These are phyloP conservation scores for Polytolypa hystricis DNA, from an alignment of 2,329 filamentous ascomycete genomes.

Conservation along the genomic window DNA sequence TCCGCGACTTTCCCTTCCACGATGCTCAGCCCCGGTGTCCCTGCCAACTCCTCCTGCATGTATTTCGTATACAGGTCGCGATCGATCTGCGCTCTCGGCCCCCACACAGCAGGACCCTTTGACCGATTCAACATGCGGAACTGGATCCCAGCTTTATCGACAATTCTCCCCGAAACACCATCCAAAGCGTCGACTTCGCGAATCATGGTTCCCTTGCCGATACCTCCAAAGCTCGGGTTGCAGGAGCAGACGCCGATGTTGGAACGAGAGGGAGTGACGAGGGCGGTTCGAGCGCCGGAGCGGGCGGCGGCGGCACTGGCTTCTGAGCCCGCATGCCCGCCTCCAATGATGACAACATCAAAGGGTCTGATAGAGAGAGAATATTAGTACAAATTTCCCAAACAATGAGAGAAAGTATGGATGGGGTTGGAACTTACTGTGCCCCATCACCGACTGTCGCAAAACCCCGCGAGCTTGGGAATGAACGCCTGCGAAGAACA, in stretches of 20 bases:
- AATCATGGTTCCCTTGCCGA: conserved; percentile 93
- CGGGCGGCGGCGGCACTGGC: conserved; percentile 84
- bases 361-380: conserved; percentile 45
- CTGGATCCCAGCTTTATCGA: conserved; percentile 90
- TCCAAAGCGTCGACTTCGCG: conserved; percentile 92
- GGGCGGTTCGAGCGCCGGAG: conserved; percentile 74
- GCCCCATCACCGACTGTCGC: conserved; percentile 29
- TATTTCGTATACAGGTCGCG: conserved; percentile 75
- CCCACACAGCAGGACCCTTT: conserved; percentile 95
- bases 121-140: conserved; percentile 79
- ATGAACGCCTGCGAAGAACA: conserved; percentile 14
- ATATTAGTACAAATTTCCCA: conserved; percentile 4
- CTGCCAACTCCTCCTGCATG: conserved; percentile 76
- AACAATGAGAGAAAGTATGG: not conserved
- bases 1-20: conserved; percentile 84
- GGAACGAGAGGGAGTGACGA: conserved; percentile 77
- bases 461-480: conserved; percentile 20
- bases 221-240: conserved; percentile 96
- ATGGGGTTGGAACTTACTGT: conserved; percentile 19
- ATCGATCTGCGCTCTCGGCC: conserved; percentile 91
- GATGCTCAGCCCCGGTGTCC: conserved; percentile 68
- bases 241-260: conserved; percentile 94
- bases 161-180: conserved; percentile 74
- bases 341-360: conserved; percentile 92
- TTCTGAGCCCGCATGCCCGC: conserved; percentile 90